Base-by-base conservation (phyloP, 495 filamentous ascomycete species). In the Cryomyces minteri region DNA sequence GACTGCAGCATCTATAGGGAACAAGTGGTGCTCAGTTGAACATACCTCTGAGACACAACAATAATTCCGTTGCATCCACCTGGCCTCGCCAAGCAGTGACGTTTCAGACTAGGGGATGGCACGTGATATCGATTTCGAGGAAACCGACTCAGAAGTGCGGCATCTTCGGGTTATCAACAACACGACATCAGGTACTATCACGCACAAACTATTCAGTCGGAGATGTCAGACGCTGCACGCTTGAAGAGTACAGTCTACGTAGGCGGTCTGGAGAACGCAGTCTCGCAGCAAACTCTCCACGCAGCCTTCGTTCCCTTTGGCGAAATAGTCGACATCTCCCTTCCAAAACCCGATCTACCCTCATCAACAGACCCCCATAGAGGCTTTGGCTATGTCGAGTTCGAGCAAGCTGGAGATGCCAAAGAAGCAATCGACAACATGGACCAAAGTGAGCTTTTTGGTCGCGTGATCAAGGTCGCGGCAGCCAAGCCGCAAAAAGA, bases 361-460 rank as follows among this genome's bases (percentile, higher is more conserved):
- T 73, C 65, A 10, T 61, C 58, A 11, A 76, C 67, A 32, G 85
- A 92, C 9, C 67, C 73, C 8, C 90, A 99, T 60, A 69, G 88
- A 42, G 90, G 90, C 0, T 99, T 95, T 62, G 92, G 87, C 50
- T 96, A 96, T 55, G 84, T 99, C 34, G 90, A 99, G 56, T 99
- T 84, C 60, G 86, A 94, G 54, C 67, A 82, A 32, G 70, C 76
- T 18, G 76, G 76, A 44, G 90, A 99, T 64, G 88, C 87, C 41
- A 80, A 78, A 48, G 90, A 95, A 62, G 90, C 90, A 34, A 94
- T 99, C 57, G 85, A 96, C 69, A 99, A 99, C 62, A 95, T 96
- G 92, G 84, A 99, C 55, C 86, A 92, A 56, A 79, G 86, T 48
- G 87, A 94, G 67, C 70, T 99, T n/a, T 95, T 84, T 58, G 92